phyloP scores from a whole-genome alignment of 2,329 filamentous ascomycete species.

The Penicillium brasilianum region DNA sequence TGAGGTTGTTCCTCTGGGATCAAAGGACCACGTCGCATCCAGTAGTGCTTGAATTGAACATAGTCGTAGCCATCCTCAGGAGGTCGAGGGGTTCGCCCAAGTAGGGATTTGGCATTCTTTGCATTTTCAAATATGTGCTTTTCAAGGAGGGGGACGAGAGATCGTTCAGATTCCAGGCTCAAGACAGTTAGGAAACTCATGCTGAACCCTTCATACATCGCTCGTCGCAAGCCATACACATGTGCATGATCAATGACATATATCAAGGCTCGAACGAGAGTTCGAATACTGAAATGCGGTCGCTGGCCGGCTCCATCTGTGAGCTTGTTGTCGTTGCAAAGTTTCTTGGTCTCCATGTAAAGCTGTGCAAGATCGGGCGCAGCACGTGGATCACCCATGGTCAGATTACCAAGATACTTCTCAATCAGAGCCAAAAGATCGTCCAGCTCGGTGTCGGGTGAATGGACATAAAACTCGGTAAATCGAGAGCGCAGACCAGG shows the following conservation, averaged over 20 bases:
- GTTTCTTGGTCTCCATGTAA: conserved; percentile 83
- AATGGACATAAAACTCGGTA: conserved; percentile 92
- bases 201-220: conserved; percentile 91
- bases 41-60: conserved; percentile 87
- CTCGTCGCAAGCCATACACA: conserved; percentile 81
- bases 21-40: conserved; percentile 78
- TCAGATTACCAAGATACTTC: conserved; percentile 77
- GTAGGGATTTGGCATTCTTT: conserved; percentile 70
- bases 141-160: conserved; percentile 78
- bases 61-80: conserved; percentile 78
- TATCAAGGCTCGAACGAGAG: conserved; percentile 83
- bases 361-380: conserved; percentile 81
- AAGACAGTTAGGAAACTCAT: conserved; percentile 97
- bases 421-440: conserved; percentile 88
- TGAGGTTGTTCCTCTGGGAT: conserved; percentile 74
- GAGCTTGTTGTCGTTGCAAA: conserved; percentile 79
- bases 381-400: conserved; percentile 72
- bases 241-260: conserved; percentile 87
- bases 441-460: conserved; percentile 83
- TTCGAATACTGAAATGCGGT: conserved; percentile 95
- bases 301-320: conserved; percentile 96
- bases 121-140: conserved; percentile 77
- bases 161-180: conserved; percentile 76
- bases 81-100: conserved; percentile 77
- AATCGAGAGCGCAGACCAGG: conserved; percentile 88